Conservation (phyloP, 768 basidiomycete species). For the Xerocomellus intermedius region DNA sequence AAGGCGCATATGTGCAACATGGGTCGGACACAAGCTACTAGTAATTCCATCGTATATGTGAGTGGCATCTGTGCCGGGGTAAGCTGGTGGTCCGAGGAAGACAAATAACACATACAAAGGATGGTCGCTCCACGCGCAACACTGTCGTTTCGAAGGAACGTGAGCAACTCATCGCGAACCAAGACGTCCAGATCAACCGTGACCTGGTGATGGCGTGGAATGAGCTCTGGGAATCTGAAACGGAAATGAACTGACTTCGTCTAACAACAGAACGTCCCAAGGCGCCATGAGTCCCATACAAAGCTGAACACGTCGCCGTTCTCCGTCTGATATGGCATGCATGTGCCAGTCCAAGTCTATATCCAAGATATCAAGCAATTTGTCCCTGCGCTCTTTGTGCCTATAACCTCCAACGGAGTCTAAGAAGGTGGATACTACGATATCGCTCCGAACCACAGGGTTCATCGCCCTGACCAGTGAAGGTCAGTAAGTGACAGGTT, state of each 20-base stretch:
- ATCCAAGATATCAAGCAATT: constrained; percentile 86
- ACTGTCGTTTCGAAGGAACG: constrained; percentile 83
- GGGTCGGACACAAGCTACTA: constrained; percentile 75
- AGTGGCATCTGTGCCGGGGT: constrained; percentile 68
- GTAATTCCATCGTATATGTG: constrained; percentile 95
- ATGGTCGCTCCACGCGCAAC: constrained; percentile 80
- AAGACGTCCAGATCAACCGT: constrained; percentile 97
- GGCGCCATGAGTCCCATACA: constrained; percentile 94
- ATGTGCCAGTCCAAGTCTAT: constrained; percentile 96
- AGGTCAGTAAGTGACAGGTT: neutral
- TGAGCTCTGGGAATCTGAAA: neutral
- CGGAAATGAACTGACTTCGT: constrained; percentile 61
- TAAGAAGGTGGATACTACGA: constrained; percentile 90
- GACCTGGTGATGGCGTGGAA: constrained; percentile 48
- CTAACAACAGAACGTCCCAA: constrained; percentile 91
- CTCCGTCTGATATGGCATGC: constrained; percentile 95
- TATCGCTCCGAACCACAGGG: constrained; percentile 92
- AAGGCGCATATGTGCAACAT: constrained; percentile 87
- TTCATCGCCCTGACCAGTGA: constrained; percentile 80
- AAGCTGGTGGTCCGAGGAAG: constrained; percentile 3
- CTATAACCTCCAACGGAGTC: constrained; percentile 97
- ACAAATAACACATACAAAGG: constrained; percentile 54
- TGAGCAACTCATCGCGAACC: constrained; percentile 87
- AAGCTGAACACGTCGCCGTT: constrained; percentile 89
- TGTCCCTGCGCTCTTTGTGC: constrained; percentile 84